Evolutionary conservation across 2,329 filamentous ascomycete species (phyloP), one percentile per base, ranked within the genome.

Genomic region (Ilyonectria mors-panacis): DNA sequence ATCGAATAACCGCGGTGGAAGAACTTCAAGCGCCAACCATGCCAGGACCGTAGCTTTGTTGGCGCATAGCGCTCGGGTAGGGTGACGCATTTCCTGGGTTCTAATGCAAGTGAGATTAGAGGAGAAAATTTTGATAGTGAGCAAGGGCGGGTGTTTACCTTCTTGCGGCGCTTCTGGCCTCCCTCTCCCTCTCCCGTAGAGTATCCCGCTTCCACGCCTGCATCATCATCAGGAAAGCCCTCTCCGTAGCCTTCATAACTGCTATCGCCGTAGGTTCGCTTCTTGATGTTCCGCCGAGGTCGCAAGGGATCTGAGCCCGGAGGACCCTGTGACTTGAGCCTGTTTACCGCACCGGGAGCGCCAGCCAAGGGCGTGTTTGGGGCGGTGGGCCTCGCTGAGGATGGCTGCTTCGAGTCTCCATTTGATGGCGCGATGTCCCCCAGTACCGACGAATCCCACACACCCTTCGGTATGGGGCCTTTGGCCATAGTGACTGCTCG

Each of bases 241-340:
- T 94, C 92, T 50, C 89, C 88, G 75, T 94, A 94, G 47, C 93
- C 92, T 74, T 92, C 90, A 76, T 88, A 95, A 74, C 91, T 93
- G 73, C 86, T 88, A 70, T 95, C 93, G 44, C 91, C 90, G 77
- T 94, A 95, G 69, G 90, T 88, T 54, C 93, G 87, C 85, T 94
- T 94, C 83, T 92, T 93, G 68, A 88, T 86, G 62, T 85, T 84
- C 54, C 93, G 87, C 73, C 91, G 90, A 37, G 91, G 89, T 61
- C 92, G 85, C 44, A 83, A 79, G 12, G 82, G 80, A 62, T 88
- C 85, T 35, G 85, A 79, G n/a, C 78, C 80, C 30, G 80, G 74
- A 23, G 79, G 66, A 45, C 81, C 81, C 37, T 76, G 80, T 33
- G 73, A 76, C 77, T 85, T 85, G 60, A 81, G 73, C 28, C 84